A percentile compares a stretch with the other conserved stretches of the same genome.
Conservation (phyloP, 1,139 yeast genomes). For the Candida pseudoviswanathii region DNA sequence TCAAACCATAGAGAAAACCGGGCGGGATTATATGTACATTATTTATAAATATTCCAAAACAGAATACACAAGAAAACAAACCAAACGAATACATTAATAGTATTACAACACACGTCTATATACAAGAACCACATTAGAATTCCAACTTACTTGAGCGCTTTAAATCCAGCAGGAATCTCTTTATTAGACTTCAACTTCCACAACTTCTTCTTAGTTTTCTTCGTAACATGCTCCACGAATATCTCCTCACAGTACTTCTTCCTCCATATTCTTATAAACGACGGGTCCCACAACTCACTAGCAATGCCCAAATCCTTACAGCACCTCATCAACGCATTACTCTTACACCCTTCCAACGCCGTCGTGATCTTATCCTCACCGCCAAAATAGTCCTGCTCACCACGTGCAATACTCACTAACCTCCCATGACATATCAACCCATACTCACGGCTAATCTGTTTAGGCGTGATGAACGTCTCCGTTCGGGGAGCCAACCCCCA, state of each 20-base stretch:
- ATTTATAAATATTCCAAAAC: slow-evolving; percentile 2
- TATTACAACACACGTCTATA: background rate
- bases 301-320: slow-evolving; percentile 97
- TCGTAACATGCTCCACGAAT: slow-evolving; percentile 81
- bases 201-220: slow-evolving; percentile 82
- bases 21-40: background rate
- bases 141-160: slow-evolving; percentile 2
- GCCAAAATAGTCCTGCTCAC: slow-evolving; percentile 91
- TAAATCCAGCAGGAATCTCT: slow-evolving; percentile 15
- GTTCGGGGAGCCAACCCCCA: slow-evolving; percentile 98
- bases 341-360: slow-evolving; percentile 96
- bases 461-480: slow-evolving; percentile 70
- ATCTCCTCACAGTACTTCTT: slow-evolving; percentile 75
- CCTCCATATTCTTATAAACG: slow-evolving; percentile 81
- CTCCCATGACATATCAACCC: slow-evolving; percentile 87
- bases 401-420: slow-evolving; percentile 88
- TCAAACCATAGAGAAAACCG: slow-evolving; percentile 25
- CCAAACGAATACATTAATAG: no score
- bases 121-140: background rate
- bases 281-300: slow-evolving; percentile 96
- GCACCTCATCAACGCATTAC: slow-evolving; percentile 96
- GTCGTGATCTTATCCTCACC: slow-evolving; percentile 86
- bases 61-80: background rate
- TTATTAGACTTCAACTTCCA: slow-evolving; percentile 65
- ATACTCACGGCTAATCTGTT: slow-evolving; percentile 77